Evolutionary conservation across 345 rosid genomes (phyloP).

Genomic region (Salix arbutifolia): DNA sequence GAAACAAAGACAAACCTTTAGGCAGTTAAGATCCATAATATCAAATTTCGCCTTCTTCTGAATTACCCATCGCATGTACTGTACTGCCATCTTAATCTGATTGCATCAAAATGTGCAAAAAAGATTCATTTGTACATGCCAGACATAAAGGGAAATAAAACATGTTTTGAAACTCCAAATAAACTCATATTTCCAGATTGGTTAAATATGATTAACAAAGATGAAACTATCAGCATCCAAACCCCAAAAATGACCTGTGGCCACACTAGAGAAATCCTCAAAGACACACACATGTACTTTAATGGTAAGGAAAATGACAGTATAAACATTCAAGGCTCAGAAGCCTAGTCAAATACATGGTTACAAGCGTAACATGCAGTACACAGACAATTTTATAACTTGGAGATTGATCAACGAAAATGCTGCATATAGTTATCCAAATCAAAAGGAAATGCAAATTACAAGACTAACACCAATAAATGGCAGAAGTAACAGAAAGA

Average conservation of each 20-base stretch:
- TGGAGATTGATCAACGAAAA: background rate
- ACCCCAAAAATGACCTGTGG: background rate
- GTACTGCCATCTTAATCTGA: constrained; percentile 35
- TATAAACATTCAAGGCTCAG: background rate
- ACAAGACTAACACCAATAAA: background rate
- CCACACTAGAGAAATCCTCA: background rate
- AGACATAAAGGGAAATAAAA: background rate
- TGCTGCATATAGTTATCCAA: background rate
- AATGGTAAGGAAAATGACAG: background rate
- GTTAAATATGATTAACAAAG: background rate
- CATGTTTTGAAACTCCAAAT: background rate
- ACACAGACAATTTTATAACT: background rate
- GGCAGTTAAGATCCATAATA: constrained; percentile 32
- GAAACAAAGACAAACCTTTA: constrained; percentile 23
- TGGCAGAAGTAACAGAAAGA: background rate
- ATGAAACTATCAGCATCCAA: background rate
- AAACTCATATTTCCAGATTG: constrained; percentile 3
- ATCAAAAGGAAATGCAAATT: background rate
- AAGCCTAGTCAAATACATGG: background rate
- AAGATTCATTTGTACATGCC: constrained; percentile 10
- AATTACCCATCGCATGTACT: constrained; percentile 32
- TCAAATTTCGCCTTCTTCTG: constrained; percentile 34
- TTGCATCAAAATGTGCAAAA: constrained; percentile 11
- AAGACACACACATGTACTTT: background rate
- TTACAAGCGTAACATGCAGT: background rate